Evolutionary conservation across 2,329 filamentous ascomycete species (phyloP), one percentile per base, ranked within the genome.

Genomic region (Colletotrichum musicola): DNA sequence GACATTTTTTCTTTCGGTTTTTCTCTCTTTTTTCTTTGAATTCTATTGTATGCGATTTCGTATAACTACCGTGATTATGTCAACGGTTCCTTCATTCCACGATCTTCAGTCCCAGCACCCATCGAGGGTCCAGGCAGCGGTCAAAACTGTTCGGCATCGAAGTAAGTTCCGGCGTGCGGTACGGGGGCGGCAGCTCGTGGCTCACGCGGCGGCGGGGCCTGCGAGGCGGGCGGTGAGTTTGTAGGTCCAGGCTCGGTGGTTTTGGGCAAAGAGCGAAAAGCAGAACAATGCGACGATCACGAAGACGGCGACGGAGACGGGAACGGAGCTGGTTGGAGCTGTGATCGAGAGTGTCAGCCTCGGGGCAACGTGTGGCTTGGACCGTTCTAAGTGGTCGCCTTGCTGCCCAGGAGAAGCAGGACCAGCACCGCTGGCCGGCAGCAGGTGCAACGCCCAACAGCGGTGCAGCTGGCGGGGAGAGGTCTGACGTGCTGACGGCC

Each of bases 1-100:
- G 86, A 82, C 84, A 89, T 69, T 49, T 58, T 2, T 30, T 51
- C 42, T 6, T 18, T 67, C 69, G 50, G 67, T 71, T 56, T 53
- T n/a, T 46, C 5, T 6, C 18, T 46, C 10, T 12, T 46, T 46
- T 12, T 6, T 46, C 4, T 18, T 46, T 53, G 30, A 35, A 35
- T 10, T 30, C 30, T 57, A 22, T 44, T 20, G 13, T 60, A 16
- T 42, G 20, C 27, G 4, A 14, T 27, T 60, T 25, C 30, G 30
- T 35, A 6, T 60, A 27, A 46, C 57, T 60, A 38, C 30, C 49
- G 38, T 54, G 27, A 44, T 40, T 40, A 25, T 72, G n/a, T 64
- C 18, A 25, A 25, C 50, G 16, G 54, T 68, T 46, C 64, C 69
- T 49, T 73, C 69, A 66, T 70, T 69, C 68, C 57, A 68, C 57